phyloP scores from a whole-genome alignment of 768 basidiomycete genomes.

The Chlorophyllum brunneum region DNA sequence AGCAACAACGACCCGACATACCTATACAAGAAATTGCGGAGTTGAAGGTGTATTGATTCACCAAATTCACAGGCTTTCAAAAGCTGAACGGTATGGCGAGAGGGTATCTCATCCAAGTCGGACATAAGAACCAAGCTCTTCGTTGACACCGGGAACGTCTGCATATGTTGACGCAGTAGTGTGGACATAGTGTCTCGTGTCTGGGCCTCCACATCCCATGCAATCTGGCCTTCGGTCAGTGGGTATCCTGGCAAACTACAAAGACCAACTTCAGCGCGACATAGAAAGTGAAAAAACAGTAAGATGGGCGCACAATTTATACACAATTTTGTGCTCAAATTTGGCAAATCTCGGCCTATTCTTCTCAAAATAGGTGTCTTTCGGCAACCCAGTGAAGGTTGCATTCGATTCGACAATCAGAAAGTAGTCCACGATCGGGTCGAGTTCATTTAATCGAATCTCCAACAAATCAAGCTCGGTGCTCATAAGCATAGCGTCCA shows the following conservation, averaged over 20 bases:
- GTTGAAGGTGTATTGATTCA: constrained; percentile 51
- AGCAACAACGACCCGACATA: constrained; percentile 17
- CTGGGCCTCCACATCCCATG: constrained; percentile 48
- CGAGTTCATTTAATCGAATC: constrained; percentile 59
- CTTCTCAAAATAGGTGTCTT: constrained; percentile 46
- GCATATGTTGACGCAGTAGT: constrained; percentile 37
- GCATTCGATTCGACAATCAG: constrained; percentile 59
- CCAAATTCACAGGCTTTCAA: constrained; percentile 52
- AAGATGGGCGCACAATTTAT: constrained; percentile 35
- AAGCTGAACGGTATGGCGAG: constrained; percentile 45
- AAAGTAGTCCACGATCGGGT: constrained; percentile 52
- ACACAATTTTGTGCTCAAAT: constrained; percentile 52
- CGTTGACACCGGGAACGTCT: constrained; percentile 24
- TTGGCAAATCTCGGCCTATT: constrained; percentile 43
- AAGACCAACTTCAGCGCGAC: background rate
- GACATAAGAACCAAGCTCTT: constrained; percentile 53
- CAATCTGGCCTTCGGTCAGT: constrained; percentile 35
- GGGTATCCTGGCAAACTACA: constrained; percentile 42
- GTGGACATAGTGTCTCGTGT: constrained; percentile 47
- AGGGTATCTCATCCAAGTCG: constrained; percentile 62
- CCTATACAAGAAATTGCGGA: constrained; percentile 60
- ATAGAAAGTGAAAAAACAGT: background rate
- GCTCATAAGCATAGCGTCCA: constrained; percentile 60
- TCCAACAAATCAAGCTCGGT: constrained; percentile 62
- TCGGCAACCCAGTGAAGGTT: constrained; percentile 59